Base-by-base conservation (phyloP, 2,329 filamentous ascomycete species). In the Hypoxylon rubiginosum region DNA sequence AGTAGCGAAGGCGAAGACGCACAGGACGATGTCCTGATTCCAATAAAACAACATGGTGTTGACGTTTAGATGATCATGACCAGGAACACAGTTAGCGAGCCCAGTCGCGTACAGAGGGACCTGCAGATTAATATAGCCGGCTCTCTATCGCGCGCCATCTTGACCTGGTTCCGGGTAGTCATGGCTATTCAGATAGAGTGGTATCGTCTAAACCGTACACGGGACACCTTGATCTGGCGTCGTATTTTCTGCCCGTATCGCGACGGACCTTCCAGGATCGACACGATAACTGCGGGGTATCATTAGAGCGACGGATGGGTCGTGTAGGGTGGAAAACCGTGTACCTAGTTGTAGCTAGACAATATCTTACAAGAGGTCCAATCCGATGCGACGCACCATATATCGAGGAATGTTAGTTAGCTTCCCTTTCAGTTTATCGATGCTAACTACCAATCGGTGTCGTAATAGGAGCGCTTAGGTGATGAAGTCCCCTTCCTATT, bases 241-340 rank as follows among this genome's bases (percentile, higher is more conserved):
- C 45, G 63, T 43, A 66, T 63, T 61, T 46, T 34, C 39, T 46
- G 30, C 13, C 48, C 34, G 21, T n/a, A 43, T 43, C 39, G 13
- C 32, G n/a, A 46, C 11, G 48, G 58, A 62, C 43, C 32, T 62
- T 51, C 34, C 46, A 58, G 13, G 50, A 62, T 65, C 26, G 55
- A 68, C 51, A 57, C n/a, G 32, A 56, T 17, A n/a, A 36, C 30
- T 61, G 63, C 66, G 63, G 66, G 63, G 66, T 68, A 66, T 64
- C 46, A 48, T 41, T 46, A 39, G 46, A 36, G 48, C 48, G 60
- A 58, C 30, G 57, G 53, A 62, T 57, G 53, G 55, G 49, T 53
- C 13, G 10, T 36, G 7, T n/a, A n/a, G n/a, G n/a, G n/a, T n/a
- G 7, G 26, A 28, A 28, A 28, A 4, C 26, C 26, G 26, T n/a